Percentiles rank a stretch among this genome's conserved stretches.
Conservation (phyloP, 805 yeast genomes). For the Ascoidea tarda region DNA sequence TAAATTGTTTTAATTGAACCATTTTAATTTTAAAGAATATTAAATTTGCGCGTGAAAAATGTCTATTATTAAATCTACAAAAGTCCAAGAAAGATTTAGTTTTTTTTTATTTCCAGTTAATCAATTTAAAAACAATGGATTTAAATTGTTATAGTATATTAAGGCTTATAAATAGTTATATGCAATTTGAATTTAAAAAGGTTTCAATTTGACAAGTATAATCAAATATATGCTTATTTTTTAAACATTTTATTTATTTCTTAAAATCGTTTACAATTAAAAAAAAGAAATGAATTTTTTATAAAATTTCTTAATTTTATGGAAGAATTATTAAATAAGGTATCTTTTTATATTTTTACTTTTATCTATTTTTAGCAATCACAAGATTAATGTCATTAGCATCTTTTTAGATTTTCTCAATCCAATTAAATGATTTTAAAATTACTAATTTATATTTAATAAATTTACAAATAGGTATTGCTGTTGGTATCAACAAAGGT, state of each 20-base stretch:
- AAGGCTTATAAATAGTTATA: no score
- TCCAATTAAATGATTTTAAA: background rate
- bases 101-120: no score
- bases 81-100: no score
- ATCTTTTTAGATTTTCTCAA: background rate
- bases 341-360: background rate
- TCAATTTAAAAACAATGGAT: no score
- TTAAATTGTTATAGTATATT: no score
- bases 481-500: slow-evolving; percentile 99
- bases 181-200: background rate
- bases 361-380: background rate
- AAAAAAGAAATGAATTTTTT: no score
- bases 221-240: background rate
- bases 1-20: no score
- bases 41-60: no score
- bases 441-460: background rate
- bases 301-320: background rate
- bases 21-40: no score
- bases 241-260: background rate
- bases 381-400: background rate
- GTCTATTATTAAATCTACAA: no score
- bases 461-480: slow-evolving; percentile 46
- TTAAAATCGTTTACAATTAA: background rate
- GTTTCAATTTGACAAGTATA: background rate
- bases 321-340: background rate